These are phyloP conservation scores for Blastocystis sp. DNA, from an alignment of 352 stramenopile species.

Conservation along the genomic window DNA sequence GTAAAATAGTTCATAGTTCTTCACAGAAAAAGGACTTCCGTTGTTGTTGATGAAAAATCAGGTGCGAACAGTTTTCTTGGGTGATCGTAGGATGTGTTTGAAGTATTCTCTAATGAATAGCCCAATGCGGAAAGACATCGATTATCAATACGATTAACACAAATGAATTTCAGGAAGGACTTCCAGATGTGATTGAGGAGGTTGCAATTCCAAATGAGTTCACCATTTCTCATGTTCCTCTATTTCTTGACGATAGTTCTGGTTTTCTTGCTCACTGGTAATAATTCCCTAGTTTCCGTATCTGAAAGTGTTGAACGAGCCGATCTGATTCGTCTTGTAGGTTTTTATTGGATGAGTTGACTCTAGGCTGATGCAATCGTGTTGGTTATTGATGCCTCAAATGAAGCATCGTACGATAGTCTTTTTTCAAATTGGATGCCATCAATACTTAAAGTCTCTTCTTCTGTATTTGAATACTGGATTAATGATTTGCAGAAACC, in stretches of 20 bases:
- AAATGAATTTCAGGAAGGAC: neutral
- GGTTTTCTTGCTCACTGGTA: neutral
- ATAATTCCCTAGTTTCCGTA: neutral
- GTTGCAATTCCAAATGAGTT: constrained; percentile 9
- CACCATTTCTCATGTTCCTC: constrained; percentile 5
- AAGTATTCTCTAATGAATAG: neutral
- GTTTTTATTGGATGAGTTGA: neutral
- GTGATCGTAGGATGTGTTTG: neutral
- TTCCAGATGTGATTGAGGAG: constrained; percentile 34
- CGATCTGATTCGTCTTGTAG: neutral
- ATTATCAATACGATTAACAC: constrained; percentile 38
- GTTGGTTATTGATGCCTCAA: neutral
- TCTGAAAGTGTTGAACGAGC: neutral
- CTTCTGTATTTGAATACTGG: neutral
- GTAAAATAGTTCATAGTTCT: neutral
- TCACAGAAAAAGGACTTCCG: neutral
- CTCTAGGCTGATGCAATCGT: constrained; percentile 42
- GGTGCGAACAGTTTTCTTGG: constrained; percentile 18
- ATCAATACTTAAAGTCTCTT: neutral
- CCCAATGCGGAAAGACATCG: constrained; percentile 29
- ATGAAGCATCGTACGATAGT: neutral
- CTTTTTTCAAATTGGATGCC: constrained; percentile 33
- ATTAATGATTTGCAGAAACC: neutral
- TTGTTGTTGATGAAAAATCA: constrained; percentile 1
- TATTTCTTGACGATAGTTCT: constrained; percentile 24